phyloP scores from a whole-genome alignment of 2,329 filamentous ascomycete species.

The Cladosporium austrohemisphaericum region DNA sequence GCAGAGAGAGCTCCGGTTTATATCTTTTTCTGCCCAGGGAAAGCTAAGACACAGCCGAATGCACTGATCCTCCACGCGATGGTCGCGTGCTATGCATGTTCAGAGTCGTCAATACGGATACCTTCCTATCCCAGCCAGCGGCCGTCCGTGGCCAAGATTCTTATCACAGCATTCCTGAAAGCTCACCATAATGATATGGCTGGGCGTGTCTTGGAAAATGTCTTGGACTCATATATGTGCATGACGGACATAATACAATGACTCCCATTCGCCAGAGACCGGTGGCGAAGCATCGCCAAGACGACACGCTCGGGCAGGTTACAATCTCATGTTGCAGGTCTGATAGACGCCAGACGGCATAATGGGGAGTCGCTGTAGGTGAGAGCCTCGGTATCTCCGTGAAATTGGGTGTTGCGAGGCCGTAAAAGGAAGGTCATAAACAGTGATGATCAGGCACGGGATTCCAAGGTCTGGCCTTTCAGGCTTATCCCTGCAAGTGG shows the following conservation, averaged over 20 bases:
- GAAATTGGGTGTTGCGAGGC: background rate
- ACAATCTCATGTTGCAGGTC: slow-evolving; percentile 5
- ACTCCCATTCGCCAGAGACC: slow-evolving; percentile 3
- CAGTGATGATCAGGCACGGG: background rate
- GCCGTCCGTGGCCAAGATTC: slow-evolving; percentile 7
- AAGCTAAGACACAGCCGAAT: background rate
- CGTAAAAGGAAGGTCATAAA: background rate
- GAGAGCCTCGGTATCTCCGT: slow-evolving; percentile 1
- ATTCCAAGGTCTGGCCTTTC: background rate
- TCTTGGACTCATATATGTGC: background rate
- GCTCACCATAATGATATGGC: background rate
- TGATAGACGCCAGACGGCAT: background rate
- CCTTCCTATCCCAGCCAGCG: slow-evolving; percentile 10
- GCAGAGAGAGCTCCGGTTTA: background rate
- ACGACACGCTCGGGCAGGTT: slow-evolving; percentile 5
- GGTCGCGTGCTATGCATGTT: slow-evolving; percentile 2
- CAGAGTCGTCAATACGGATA: background rate
- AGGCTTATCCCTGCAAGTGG: slow-evolving; percentile 1
- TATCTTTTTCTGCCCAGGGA: no score
- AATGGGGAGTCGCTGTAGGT: background rate
- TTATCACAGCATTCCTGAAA: slow-evolving; percentile 9
- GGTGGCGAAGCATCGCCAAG: slow-evolving; percentile 14
- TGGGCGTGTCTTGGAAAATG: slow-evolving; percentile 11
- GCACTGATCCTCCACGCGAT: slow-evolving; percentile 6
- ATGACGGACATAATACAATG: background rate